Evolutionary conservation across 2,329 filamentous ascomycete genomes (phyloP).

Genomic region (Sporothrix variecibatus): DNA sequence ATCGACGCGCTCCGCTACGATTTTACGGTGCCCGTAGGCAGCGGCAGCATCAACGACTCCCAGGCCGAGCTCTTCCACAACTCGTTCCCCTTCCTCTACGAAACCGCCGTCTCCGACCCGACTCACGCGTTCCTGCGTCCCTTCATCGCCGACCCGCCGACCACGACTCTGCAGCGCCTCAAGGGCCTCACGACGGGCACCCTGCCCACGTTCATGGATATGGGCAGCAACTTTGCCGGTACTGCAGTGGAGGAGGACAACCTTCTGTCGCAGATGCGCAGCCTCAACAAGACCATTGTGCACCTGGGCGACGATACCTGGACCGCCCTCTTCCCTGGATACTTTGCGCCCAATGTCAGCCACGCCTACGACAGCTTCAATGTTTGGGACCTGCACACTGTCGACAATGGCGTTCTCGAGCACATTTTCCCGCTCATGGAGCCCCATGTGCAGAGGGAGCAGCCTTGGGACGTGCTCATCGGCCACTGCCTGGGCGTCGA

Average conservation of each 20-base stretch:
- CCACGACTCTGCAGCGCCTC: slow-evolving; percentile 85
- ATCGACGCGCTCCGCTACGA: slow-evolving; percentile 96
- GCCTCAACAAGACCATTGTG: slow-evolving; percentile 73
- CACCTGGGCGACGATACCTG: slow-evolving; percentile 98
- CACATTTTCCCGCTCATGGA: slow-evolving; percentile 84
- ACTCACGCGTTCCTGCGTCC: slow-evolving; percentile 85
- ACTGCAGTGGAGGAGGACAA: slow-evolving; percentile 95
- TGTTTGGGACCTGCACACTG: slow-evolving; percentile 95
- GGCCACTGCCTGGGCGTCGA: slow-evolving; percentile 95
- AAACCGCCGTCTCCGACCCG: slow-evolving; percentile 73
- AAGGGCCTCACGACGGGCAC: slow-evolving; percentile 96
- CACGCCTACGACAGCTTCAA: slow-evolving; percentile 95
- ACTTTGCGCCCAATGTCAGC: slow-evolving; percentile 86
- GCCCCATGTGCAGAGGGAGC: slow-evolving; percentile 51
- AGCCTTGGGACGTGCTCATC: slow-evolving; percentile 87
- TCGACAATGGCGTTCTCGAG: slow-evolving; percentile 91
- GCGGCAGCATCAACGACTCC: slow-evolving; percentile 38
- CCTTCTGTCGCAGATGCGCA: slow-evolving; percentile 64
- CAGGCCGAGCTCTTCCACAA: slow-evolving; percentile 68
- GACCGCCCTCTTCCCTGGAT: slow-evolving; percentile 89
- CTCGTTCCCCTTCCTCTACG: slow-evolving; percentile 82
- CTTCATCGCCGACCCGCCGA: slow-evolving; percentile 96
- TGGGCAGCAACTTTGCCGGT: slow-evolving; percentile 92
- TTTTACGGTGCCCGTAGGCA: slow-evolving; percentile 80
- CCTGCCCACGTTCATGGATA: slow-evolving; percentile 89